Base-by-base conservation (phyloP, 495 filamentous ascomycete genomes). In the Xylaria castorea region DNA sequence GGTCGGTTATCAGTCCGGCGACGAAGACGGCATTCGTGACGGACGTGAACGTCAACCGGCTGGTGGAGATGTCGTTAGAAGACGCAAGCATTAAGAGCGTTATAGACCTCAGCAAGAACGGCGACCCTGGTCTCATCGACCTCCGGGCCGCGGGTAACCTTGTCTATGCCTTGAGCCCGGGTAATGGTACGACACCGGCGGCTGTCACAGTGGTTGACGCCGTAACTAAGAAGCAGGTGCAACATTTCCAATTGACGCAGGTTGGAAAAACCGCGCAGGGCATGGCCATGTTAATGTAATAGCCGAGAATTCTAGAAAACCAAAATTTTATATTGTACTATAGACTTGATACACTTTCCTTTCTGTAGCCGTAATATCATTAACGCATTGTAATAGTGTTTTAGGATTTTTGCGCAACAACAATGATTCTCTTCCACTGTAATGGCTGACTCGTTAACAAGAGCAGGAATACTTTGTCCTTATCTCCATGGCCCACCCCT, bases 91-190 rank as follows among this genome's bases (percentile, higher is more conserved):
- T 91, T 18, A 57, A 87, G 8, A 72, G 70, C 2, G 76, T 58
- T 3, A 71, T 85, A 1, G 82, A 86, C 46, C 74, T 88, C 48
- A 77, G 65, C 25, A 71, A 67, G 20, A 85, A 83, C 42, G 83
- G 83, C 0, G 87, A 87, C 70, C 76, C 75, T 4, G 89, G 89
- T 0, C 76, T 91, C 70, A 84, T 85, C 71, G 89, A 91, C 76
- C 58, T 89, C n/a, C 70, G 76, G n/a, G 81, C 83, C 1, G 80
- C 78, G 0, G 89, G 89, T 2, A 76, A 77, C 20, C 87, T 88
- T 65, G 67, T 90, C 8, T 91, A 90, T 75, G 86, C 86, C 0
- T 76, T 91, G 8, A 81, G 81, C 20, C 86, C 88, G 0, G 89
- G 87, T 3, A 85, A 89, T 73, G 84, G 81, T 1, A 85, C 80